Base-by-base conservation (phyloP, 2,329 filamentous ascomycete species). In the Ophiostoma sp. region DNA sequence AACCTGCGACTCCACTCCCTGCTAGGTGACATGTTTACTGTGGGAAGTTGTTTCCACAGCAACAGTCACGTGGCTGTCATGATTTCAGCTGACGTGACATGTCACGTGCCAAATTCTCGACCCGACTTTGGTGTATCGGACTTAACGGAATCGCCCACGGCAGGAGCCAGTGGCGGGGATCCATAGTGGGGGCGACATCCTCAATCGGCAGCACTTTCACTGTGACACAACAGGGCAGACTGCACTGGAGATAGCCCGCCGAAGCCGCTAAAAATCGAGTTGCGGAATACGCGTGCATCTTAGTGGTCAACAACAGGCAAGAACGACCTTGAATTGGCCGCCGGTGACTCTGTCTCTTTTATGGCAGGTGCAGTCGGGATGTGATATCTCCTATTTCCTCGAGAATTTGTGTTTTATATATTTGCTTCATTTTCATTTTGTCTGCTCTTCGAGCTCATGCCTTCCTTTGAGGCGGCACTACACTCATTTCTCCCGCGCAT, bases 11-110 rank as follows among this genome's bases (percentile, higher is more conserved):
- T n/a, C 64, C 66, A 69, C 66, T 33, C 33, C 36, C 22, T 33
- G 45, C 36, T 19, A 59, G 48, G 73, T 68, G 73, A 72, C 48
- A 68, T 74, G 73, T 74, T 74, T 74, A 74, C 73, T 22, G 33
- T 42, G 66, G 70, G 70, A 55, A 70, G 19, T 31, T 5, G 73
- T 74, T 74, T 33, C 66, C 73, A 72, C 64, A 57, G 73, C 70
- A 74, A 74, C 70, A 2, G n/a, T 64, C 57, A 69, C 70, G 52
- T 63, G 52, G 1, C 8, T 15, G 8, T 7, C n/a, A 3, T 3
- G 15, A 15, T 8, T 3, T 12, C 6, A 55, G 22, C n/a, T 17
- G 45, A 59, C 33, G 15, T 64, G 59, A 45, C 0, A 3, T 28
- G n/a, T 52, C 57, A 63, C 42, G 70, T 52, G 33, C 22, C 12